Evolutionary conservation across 306 rosid genomes (phyloP).

Genomic region (Lathyrus tuberosus): DNA sequence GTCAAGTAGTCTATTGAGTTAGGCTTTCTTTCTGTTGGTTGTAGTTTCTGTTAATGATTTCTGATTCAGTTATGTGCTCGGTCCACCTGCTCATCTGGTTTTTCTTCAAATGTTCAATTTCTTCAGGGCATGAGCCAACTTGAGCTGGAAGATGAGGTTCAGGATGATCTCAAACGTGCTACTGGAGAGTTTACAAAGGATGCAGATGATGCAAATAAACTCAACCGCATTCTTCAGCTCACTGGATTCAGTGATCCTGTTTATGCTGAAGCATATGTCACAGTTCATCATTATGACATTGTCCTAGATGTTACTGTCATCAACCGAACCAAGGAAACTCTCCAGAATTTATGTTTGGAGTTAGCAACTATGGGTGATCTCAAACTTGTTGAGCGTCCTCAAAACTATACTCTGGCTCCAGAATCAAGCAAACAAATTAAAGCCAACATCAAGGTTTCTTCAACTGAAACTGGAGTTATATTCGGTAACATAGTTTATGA

Average conservation of each 20-base stretch:
- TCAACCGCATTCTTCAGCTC: constrained; percentile 97
- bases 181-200: constrained; percentile 97
- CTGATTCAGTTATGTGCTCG: constrained; percentile 8
- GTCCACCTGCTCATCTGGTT: constrained; percentile 2
- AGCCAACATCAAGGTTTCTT: constrained; percentile 98
- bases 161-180: constrained; percentile 98
- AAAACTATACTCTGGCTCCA: constrained; percentile 95
- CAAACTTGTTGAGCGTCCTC: constrained; percentile 98
- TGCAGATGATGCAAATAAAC: constrained; percentile 86
- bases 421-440: constrained; percentile 95
- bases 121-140: constrained; percentile 99
- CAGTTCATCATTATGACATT: constrained; percentile 96
- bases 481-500: constrained; percentile 97
- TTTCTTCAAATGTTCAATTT: constrained; percentile 22
- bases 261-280: constrained; percentile 97
- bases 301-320: constrained; percentile 97
- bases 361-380: constrained; percentile 99
- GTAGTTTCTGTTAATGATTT: background rate
- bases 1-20: constrained; percentile 16
- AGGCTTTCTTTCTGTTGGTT: constrained; percentile 3
- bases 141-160: constrained; percentile 98
- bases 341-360: constrained; percentile 98
- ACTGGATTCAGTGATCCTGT: constrained; percentile 99
- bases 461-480: constrained; percentile 96
- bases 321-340: constrained; percentile 94